Conservation (phyloP, 139 green algal species). For the Edaphochlamys debaryana region DNA sequence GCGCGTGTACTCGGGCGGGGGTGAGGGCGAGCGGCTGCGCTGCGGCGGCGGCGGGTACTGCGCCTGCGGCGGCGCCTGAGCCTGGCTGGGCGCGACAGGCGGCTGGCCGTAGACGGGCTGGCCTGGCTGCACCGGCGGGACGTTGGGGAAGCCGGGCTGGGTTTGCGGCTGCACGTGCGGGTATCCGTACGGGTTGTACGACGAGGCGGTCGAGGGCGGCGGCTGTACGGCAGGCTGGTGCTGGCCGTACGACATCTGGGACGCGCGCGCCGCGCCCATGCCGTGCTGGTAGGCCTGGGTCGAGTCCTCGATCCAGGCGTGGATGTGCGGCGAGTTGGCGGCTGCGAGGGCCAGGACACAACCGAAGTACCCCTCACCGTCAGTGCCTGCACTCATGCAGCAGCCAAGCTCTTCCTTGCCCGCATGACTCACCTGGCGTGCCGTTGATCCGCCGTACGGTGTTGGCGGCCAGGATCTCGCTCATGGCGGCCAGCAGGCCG, state of each 20-base stretch:
- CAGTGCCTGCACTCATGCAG: background rate
- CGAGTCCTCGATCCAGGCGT: constrained; percentile 61
- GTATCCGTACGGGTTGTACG: too few species aligned
- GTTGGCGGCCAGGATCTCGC: constrained; percentile 51
- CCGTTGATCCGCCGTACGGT: constrained; percentile 36
- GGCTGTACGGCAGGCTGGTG: too few species aligned
- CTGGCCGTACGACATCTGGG: background rate
- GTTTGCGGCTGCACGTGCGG: too few species aligned
- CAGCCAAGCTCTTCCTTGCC: background rate
- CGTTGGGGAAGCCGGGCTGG: too few species aligned
- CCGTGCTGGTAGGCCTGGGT: constrained; percentile 32
- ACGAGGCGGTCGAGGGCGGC: too few species aligned
- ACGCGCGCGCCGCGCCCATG: background rate
- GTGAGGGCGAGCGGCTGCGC: background rate
- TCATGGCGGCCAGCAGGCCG: constrained; percentile 52
- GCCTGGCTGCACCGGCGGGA: too few species aligned
- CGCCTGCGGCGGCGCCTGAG: background rate
- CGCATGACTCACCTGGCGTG: constrained; percentile 32
- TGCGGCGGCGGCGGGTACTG: background rate
- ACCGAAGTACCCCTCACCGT: too few species aligned
- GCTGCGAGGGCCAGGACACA: background rate
- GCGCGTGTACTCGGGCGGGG: constrained; percentile 26
- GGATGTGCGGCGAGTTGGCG: constrained; percentile 53
- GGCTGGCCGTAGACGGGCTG: background rate
- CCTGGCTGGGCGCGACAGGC: background rate